Evolutionary conservation across 2,329 filamentous ascomycete genomes (phyloP).

Genomic region (Aspergillus chevalieri): DNA sequence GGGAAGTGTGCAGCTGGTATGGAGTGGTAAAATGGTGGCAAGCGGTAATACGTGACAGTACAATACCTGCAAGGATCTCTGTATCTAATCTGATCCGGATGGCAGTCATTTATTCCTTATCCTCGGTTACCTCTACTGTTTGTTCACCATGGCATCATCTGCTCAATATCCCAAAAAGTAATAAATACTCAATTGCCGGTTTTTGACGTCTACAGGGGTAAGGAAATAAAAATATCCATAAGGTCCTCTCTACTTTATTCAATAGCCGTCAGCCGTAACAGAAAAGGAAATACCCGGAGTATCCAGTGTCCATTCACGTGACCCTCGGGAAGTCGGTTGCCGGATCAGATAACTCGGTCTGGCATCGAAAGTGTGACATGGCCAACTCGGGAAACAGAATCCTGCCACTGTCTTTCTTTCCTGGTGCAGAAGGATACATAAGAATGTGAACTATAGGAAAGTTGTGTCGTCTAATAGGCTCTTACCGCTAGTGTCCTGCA

Average conservation of each 20-base stretch:
- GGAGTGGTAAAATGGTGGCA: neutral
- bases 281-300: neutral
- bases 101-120: neutral
- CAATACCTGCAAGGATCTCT: neutral
- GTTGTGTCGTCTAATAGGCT: too few relatives aligned
- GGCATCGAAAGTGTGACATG: neutral
- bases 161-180: too few relatives aligned
- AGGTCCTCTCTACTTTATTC: too few relatives aligned
- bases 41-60: neutral
- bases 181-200: too few relatives aligned
- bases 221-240: too few relatives aligned
- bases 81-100: neutral
- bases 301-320: constrained; percentile 3
- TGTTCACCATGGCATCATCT: neutral
- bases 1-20: neutral
- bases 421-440: too few relatives aligned
- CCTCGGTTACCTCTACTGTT: neutral
- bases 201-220: too few relatives aligned
- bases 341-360: constrained; percentile 17
- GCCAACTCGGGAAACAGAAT: constrained; percentile 1
- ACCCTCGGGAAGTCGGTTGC: neutral
- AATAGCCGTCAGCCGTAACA: too few relatives aligned
- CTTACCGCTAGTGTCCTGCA: too few relatives aligned
- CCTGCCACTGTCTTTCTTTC: neutral
- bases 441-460: too few relatives aligned